These are phyloP conservation scores for Rhodotorula kratochvilovae DNA, from an alignment of 768 basidiomycete species.

Conservation along the genomic window DNA sequence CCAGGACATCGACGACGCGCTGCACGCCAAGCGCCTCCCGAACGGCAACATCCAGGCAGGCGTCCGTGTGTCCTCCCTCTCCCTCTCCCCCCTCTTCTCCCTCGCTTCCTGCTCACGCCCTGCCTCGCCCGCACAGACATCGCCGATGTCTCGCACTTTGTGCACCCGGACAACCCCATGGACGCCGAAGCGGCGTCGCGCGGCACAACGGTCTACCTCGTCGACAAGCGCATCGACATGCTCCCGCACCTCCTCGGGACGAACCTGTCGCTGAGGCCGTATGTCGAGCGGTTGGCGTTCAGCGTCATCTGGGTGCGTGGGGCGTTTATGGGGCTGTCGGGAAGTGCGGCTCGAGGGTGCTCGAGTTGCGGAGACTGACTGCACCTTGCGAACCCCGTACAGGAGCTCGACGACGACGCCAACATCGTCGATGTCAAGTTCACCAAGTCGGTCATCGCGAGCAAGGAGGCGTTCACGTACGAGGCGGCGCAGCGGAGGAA, in stretches of 20 bases:
- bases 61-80: conserved; percentile 68
- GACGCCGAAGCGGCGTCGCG: conserved; percentile 91
- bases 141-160: conserved; percentile 96
- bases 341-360: neutral
- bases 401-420: conserved; percentile 86
- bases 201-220: conserved; percentile 95
- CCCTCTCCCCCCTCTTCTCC: too few species aligned
- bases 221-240: conserved; percentile 99
- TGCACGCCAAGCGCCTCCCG: conserved; percentile 78
- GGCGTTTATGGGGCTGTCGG: neutral
- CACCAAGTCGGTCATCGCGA: conserved; percentile 92
- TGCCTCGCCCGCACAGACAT: conserved; percentile 61
- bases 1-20: conserved; percentile 96
- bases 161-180: conserved; percentile 88
- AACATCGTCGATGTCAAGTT: conserved; percentile 86
- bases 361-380: neutral
- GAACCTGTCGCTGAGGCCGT: conserved; percentile 83
- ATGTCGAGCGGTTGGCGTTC: conserved; percentile 91
- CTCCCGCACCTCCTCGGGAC: conserved; percentile 87
- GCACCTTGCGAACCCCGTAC: neutral
- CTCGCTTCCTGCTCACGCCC: neutral
- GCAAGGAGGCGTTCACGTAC: conserved; percentile 94
- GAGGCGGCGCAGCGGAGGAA: conserved; percentile 91
- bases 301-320: conserved; percentile 82
- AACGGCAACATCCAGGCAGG: conserved; percentile 96